Evolutionary conservation across 345 rosid species (phyloP), one percentile per base, ranked within the genome.

Genomic region (Salix viminalis): DNA sequence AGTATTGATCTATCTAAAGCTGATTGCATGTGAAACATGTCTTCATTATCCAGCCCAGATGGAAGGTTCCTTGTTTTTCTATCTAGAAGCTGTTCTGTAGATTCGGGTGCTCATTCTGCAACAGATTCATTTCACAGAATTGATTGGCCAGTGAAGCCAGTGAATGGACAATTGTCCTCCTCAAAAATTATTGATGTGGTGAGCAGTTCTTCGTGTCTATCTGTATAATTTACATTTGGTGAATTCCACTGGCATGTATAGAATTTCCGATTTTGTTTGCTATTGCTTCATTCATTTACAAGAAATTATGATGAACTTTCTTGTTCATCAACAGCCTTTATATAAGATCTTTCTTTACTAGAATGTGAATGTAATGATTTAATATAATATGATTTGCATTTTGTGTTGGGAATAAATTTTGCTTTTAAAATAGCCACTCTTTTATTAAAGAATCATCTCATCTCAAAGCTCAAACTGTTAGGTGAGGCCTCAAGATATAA

Each of bases 111-210:
- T 1, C 97, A 92, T 84, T 67, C 73, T 34, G 89, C 88, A 70
- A 93, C 98, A 58, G 85, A 89, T 72, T 93, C 98, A 60, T 91
- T 93, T 79, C 91, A 91, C 83, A 88, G 80, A 80, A 87, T 95
- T 79, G 90, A 86, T 41, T 93, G 99, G 99, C 91, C 90, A 28
- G 80, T 73, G 81, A 65, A 71, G 34, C 62, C 92, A 93, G 99
- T 80, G 32, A 82, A 89, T 86, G 84, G 86, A 75, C 80, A 86
- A 69, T 70, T 84, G 34, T 70, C 75, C 72, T 75, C 85, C 69
- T 76, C 84, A 77, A 83, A 87, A 79, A 77, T 92, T 65, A 56
- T 83, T 75, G 97, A 90, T 79, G 92, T 93, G 91, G 99, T 93
- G 77, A 87, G 91, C 76, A 87, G 91, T 66, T 56, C 65, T 77